Conservation (phyloP, 331 rosid species). For the Saraca asoca region DNA sequence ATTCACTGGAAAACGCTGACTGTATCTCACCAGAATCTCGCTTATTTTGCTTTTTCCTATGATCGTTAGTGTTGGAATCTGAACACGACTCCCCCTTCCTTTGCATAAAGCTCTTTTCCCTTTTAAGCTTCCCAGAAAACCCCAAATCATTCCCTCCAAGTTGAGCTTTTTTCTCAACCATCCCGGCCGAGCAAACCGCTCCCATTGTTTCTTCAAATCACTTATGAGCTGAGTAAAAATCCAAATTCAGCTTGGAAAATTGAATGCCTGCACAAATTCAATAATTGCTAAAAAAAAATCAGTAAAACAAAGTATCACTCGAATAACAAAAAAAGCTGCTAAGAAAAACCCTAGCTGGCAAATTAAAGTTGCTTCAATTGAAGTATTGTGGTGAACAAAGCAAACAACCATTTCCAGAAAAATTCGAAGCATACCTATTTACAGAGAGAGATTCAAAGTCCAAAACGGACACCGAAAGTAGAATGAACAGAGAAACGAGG, state of each 20-base stretch:
- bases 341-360: slow-evolving; percentile 14
- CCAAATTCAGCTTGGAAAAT: background rate
- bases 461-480: background rate
- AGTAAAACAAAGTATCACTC: background rate
- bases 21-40: slow-evolving; percentile 36
- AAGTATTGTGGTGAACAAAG: background rate
- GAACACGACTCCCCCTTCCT: slow-evolving; percentile 32
- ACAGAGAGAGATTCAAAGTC: slow-evolving; percentile 16
- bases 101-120: slow-evolving; percentile 31
- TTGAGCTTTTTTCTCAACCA: slow-evolving; percentile 38
- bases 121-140: slow-evolving; percentile 55
- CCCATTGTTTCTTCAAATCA: slow-evolving; percentile 52
- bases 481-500: slow-evolving; percentile 15
- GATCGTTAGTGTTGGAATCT: slow-evolving; percentile 37
- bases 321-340: background rate
- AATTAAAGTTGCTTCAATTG: background rate
- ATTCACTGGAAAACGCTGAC: slow-evolving; percentile 43
- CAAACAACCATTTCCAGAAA: background rate
- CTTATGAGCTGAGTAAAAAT: background rate
- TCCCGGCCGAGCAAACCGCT: slow-evolving; percentile 72
- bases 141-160: slow-evolving; percentile 39
- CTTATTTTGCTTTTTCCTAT: slow-evolving; percentile 32
- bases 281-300: background rate
- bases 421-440: slow-evolving; percentile 8
- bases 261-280: slow-evolving; percentile 25